Evolutionary conservation across 805 yeast genomes (phyloP).

Genomic region (Sungouiozyma ichnusensis): DNA sequence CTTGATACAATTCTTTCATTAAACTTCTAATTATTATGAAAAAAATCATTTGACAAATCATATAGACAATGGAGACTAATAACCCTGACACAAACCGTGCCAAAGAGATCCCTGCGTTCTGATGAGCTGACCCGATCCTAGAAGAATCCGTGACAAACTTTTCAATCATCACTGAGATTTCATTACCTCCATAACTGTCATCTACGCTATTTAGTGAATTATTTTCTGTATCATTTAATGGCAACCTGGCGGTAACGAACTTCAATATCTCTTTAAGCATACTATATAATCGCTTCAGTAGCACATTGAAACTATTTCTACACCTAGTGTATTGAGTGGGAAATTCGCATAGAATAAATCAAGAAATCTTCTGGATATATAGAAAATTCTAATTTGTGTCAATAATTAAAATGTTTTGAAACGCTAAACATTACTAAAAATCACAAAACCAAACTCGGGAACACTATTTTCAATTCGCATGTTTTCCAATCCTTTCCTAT

Average conservation of each 20-base stretch:
- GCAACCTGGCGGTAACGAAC: no score
- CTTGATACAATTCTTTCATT: constrained; percentile 42
- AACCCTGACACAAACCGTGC: constrained; percentile 47
- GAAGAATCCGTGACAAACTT: constrained; percentile 37
- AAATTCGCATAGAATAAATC: no score
- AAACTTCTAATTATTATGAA: constrained; percentile 32
- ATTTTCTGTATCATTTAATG: no score
- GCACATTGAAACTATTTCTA: no score
- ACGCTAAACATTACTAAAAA: no score
- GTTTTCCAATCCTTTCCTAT: constrained; percentile 95
- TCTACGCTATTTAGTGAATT: neutral
- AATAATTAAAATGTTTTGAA: no score
- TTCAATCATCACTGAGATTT: constrained; percentile 14
- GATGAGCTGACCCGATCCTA: constrained; percentile 50
- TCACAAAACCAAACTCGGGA: no score
- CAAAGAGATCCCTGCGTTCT: constrained; percentile 47
- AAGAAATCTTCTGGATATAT: no score
- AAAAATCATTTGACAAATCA: constrained; percentile 39
- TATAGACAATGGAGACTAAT: constrained; percentile 42
- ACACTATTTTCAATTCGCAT: constrained; percentile 57
- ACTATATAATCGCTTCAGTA: no score
- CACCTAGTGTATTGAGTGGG: no score
- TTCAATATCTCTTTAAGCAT: no score
- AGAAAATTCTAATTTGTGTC: no score
- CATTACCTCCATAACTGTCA: neutral